These are phyloP conservation scores for Pseudozyma flocculosa DNA, from an alignment of 1,284 basidiomycete genomes.

Conservation along the genomic window DNA sequence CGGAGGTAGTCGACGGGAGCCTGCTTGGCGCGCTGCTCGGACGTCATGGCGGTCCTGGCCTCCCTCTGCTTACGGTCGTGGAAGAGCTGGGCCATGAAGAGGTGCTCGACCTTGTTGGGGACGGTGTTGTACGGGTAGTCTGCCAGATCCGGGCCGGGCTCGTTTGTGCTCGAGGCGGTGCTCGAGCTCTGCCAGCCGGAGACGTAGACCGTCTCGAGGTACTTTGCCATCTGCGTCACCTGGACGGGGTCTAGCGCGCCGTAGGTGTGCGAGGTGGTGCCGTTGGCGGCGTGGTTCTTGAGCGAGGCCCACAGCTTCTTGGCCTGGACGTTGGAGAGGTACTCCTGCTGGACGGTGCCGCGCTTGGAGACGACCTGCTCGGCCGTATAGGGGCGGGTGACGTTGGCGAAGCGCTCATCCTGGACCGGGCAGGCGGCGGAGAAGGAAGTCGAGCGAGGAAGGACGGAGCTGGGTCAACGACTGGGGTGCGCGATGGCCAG, in stretches of 20 bases:
- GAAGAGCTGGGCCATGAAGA: conserved; percentile 68
- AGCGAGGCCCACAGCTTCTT: conserved; percentile 83
- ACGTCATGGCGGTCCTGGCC: conserved; percentile 66
- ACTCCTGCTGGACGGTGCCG: conserved; percentile 79
- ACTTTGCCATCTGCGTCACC: conserved; percentile 63
- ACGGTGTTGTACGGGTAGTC: conserved; percentile 69
- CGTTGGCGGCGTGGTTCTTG: conserved; percentile 62
- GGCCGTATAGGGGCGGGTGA: conserved; percentile 86
- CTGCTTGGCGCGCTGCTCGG: conserved; percentile 64
- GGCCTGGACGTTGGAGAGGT: conserved; percentile 80
- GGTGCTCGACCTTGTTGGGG: conserved; percentile 67
- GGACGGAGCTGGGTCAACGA: too few relatives aligned
- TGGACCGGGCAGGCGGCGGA: conserved; percentile 54
- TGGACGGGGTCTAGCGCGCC: conserved; percentile 97
- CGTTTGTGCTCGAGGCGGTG: conserved; percentile 57
- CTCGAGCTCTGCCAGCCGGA: conserved; percentile 57
- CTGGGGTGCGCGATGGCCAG: too few relatives aligned
- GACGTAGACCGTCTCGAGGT: conserved; percentile 59
- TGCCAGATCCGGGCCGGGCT: conserved; percentile 56
- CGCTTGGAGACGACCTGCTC: conserved; percentile 91
- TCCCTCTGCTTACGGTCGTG: conserved; percentile 66
- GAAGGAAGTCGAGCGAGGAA: background rate
- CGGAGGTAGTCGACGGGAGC: conserved; percentile 60
- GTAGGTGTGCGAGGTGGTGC: conserved; percentile 83
- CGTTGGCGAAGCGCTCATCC: conserved; percentile 80